Evolutionary conservation across 2,329 filamentous ascomycete genomes (phyloP).

Genomic region (Didymella sp.): DNA sequence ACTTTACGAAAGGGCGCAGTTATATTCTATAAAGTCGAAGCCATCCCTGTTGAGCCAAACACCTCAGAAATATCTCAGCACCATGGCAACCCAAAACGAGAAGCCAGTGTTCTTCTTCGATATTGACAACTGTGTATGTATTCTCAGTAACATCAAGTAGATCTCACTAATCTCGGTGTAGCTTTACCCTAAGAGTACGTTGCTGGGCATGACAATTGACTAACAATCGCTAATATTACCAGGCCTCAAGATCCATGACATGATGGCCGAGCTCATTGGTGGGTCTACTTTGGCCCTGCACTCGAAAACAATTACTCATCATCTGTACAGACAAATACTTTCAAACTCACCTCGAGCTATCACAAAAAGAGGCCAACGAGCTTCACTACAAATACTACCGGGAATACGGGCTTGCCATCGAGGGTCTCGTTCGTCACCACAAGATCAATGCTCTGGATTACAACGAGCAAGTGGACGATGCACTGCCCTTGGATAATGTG

Average conservation of each 20-base stretch:
- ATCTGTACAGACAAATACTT: conserved; percentile 63
- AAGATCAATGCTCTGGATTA: conserved; percentile 95
- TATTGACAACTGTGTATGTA: conserved; percentile 89
- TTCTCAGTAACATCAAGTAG: not conserved
- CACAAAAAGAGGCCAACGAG: conserved; percentile 77
- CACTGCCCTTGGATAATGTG: conserved; percentile 83
- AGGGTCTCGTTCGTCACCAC: conserved; percentile 91
- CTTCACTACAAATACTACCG: conserved; percentile 93
- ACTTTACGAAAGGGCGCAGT: conserved; percentile 13
- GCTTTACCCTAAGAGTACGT: conserved; percentile 84
- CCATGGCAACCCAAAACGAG: conserved; percentile 39
- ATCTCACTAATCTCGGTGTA: conserved; percentile 35
- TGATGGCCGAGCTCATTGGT: conserved; percentile 84
- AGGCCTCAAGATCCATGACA: conserved; percentile 80
- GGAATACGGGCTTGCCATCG: conserved; percentile 95
- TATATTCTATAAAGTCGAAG: conserved; percentile 1
- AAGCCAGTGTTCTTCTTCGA: conserved; percentile 78
- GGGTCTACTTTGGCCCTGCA: conserved; percentile 9
- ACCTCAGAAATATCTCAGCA: not conserved
- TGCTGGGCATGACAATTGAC: not conserved
- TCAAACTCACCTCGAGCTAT: conserved; percentile 73
- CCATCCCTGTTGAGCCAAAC: not conserved
- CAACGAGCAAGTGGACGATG: conserved; percentile 93
- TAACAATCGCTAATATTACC: conserved; percentile 42
- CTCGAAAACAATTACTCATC: not conserved